phyloP scores from a whole-genome alignment of 176 grass and related monocot genomes.

The Aegilops bicornis region DNA sequence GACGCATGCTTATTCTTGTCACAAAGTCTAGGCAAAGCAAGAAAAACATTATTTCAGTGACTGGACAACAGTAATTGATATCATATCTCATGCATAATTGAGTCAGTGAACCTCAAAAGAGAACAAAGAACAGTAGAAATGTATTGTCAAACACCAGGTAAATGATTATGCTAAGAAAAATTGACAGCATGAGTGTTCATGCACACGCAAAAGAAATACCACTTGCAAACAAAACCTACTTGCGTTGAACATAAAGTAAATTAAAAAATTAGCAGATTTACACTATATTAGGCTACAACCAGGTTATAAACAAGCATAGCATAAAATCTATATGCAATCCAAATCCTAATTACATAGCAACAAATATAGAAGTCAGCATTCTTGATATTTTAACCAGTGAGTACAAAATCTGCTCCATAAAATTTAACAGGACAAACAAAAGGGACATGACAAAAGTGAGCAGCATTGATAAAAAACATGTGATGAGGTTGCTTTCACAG shows the following conservation, averaged over 20 bases:
- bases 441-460: background rate
- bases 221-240: background rate
- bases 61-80: too few relatives aligned
- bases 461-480: background rate
- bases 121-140: too few relatives aligned
- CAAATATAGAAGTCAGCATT: too few relatives aligned
- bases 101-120: too few relatives aligned
- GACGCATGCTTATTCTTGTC: too few relatives aligned
- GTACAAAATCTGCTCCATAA: background rate
- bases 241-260: background rate
- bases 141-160: too few relatives aligned
- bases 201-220: background rate
- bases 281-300: background rate
- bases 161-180: too few relatives aligned
- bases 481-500: background rate
- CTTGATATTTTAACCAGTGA: background rate
- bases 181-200: too few relatives aligned
- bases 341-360: background rate
- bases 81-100: too few relatives aligned
- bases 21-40: too few relatives aligned
- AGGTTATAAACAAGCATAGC: background rate
- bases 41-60: too few relatives aligned
- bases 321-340: background rate
- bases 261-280: background rate
- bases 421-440: background rate